phyloP scores from a whole-genome alignment of 164 flowering plant species.

The Saururus chinensis region DNA sequence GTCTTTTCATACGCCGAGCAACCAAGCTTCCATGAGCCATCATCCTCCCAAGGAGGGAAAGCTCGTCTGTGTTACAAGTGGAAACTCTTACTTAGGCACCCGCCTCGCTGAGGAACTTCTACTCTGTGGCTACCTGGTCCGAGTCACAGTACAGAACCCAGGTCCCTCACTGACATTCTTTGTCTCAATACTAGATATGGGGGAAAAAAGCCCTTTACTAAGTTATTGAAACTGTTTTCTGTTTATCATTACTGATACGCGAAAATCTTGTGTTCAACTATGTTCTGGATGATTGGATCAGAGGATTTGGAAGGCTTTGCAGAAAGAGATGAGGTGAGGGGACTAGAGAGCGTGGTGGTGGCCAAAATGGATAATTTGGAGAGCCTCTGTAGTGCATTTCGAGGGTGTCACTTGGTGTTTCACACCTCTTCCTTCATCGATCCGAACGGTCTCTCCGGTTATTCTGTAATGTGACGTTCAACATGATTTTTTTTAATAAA shows the following conservation, averaged over 20 bases:
- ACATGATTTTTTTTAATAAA: too few species aligned
- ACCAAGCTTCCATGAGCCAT: neutral
- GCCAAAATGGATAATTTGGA: constrained; percentile 23
- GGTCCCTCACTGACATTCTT: neutral
- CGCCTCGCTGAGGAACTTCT: constrained; percentile 21
- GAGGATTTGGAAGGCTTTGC: constrained; percentile 27
- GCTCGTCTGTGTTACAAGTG: constrained; percentile 31
- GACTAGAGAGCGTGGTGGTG: constrained; percentile 25
- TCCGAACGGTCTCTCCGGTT: constrained; percentile 34
- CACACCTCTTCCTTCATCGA: constrained; percentile 40
- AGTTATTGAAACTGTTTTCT: too few species aligned
- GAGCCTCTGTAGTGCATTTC: constrained; percentile 26
- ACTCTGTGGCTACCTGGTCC: constrained; percentile 24
- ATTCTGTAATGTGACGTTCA: constrained; percentile 16
- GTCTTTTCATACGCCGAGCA: neutral
- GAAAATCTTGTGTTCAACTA: neutral
- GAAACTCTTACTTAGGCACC: constrained; percentile 25
- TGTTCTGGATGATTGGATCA: constrained; percentile 9
- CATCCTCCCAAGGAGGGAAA: constrained; percentile 12
- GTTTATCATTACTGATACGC: too few species aligned
- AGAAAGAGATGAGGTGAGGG: constrained; percentile 15
- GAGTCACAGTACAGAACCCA: constrained; percentile 20
- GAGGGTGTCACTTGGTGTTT: constrained; percentile 32
- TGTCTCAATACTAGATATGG: too few species aligned
- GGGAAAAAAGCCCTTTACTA: too few species aligned